A percentile compares a stretch with the other conserved stretches of the same genome.
phyloP scores from a whole-genome alignment of 768 basidiomycete genomes.

The Galerina sulciceps region DNA sequence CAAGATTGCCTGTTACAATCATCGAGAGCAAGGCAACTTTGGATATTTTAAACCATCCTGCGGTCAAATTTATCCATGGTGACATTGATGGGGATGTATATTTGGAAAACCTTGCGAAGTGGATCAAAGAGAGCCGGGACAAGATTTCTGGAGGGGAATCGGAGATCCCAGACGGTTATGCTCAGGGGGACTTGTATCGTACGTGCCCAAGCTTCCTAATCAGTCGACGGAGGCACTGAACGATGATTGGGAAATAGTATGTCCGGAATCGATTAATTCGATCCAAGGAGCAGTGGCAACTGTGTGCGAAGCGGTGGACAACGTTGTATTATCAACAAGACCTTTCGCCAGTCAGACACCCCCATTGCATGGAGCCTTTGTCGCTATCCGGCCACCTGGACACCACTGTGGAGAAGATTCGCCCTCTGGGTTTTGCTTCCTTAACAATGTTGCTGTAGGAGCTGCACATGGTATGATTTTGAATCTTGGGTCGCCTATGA shows the following conservation, averaged over 20 bases:
- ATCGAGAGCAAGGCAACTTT: constrained; percentile 57
- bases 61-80: constrained; percentile 77
- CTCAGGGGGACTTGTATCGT: constrained; percentile 88
- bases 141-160: constrained; percentile 65
- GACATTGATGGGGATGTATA: constrained; percentile 71
- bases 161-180: constrained; percentile 75
- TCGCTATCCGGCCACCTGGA: constrained; percentile 87
- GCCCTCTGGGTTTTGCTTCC: constrained; percentile 93
- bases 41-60: constrained; percentile 60
- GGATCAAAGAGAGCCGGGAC: constrained; percentile 61
- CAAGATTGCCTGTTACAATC: constrained; percentile 41
- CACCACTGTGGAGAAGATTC: constrained; percentile 93
- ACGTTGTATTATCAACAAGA: constrained; percentile 42
- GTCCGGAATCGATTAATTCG: constrained; percentile 73
- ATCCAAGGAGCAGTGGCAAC: constrained; percentile 84
- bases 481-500: too few species aligned
- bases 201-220: constrained; percentile 28
- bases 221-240: not conserved
- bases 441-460: constrained; percentile 91
- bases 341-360: constrained; percentile 1
- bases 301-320: constrained; percentile 88
- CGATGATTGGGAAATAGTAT: constrained; percentile 52
- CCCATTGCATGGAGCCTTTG: constrained; percentile 62
- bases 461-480: constrained; percentile 80
- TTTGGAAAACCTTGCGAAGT: constrained; percentile 62